These are phyloP conservation scores for Leccinum brunneo-olivaceum DNA, from an alignment of 1,284 basidiomycete species.

Conservation along the genomic window DNA sequence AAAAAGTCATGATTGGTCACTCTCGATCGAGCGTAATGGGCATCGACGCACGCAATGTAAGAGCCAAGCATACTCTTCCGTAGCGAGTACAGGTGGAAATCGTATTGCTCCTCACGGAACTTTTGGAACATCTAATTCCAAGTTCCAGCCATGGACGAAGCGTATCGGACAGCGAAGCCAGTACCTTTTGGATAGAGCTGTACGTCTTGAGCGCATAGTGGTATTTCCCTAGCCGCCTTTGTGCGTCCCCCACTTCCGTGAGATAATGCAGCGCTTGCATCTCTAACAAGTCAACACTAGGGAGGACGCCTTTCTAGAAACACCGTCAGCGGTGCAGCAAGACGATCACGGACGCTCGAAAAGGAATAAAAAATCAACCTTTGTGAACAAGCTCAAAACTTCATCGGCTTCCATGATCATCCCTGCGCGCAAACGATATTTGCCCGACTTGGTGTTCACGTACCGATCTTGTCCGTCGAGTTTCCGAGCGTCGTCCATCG, in stretches of 20 bases:
- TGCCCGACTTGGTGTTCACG: slow-evolving; percentile 90
- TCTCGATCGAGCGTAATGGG: background rate
- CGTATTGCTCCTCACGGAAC: slow-evolving; percentile 94
- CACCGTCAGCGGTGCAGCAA: slow-evolving; percentile 2
- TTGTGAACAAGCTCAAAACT: slow-evolving; percentile 82
- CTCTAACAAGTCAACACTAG: slow-evolving; percentile 83
- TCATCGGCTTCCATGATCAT: slow-evolving; percentile 69
- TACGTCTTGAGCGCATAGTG: slow-evolving; percentile 87
- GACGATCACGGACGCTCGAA: background rate
- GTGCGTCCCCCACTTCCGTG: slow-evolving; percentile 75
- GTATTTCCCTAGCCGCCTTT: slow-evolving; percentile 60
- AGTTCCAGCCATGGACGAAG: slow-evolving; percentile 2
- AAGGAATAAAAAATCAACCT: slow-evolving; percentile 41
- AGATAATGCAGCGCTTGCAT: slow-evolving; percentile 95
- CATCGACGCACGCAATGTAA: slow-evolving; percentile 63
- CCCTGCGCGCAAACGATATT: slow-evolving; percentile 84
- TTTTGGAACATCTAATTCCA: slow-evolving; percentile 69
- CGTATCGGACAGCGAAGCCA: slow-evolving; percentile 13
- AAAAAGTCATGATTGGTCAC: slow-evolving; percentile 4
- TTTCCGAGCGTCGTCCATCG: slow-evolving; percentile 77
- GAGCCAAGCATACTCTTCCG: slow-evolving; percentile 85
- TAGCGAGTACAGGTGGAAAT: slow-evolving; percentile 95
- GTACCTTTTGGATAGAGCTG: slow-evolving; percentile 67
- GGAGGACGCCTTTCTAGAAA: slow-evolving; percentile 76
- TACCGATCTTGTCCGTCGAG: slow-evolving; percentile 96